Percentiles rank a stretch among this genome's conserved stretches.
phyloP scores from a whole-genome alignment of 192 early-diverging fungal species.

The Backusella psychrophila region DNA sequence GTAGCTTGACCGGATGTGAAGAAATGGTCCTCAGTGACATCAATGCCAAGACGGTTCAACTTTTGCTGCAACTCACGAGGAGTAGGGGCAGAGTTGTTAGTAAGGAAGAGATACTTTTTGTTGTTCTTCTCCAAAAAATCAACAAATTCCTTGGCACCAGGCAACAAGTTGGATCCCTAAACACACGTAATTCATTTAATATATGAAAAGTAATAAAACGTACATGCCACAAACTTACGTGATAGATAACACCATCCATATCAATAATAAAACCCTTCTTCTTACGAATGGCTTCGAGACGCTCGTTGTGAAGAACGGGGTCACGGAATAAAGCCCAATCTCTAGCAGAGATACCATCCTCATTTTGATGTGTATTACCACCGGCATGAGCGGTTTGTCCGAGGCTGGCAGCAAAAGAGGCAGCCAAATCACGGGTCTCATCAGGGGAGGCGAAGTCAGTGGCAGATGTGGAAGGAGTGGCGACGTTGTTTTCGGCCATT shows the following conservation, averaged over 20 bases:
- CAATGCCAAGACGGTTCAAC: conserved; percentile 49
- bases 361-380: neutral
- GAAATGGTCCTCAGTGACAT: conserved; percentile 50
- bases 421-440: conserved; percentile 12
- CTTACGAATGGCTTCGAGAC: conserved; percentile 32
- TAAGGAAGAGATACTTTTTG: conserved; percentile 62
- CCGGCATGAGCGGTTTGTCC: neutral
- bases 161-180: conserved; percentile 45
- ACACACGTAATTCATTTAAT: neutral
- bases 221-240: conserved; percentile 27
- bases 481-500: neutral
- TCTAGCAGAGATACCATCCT: conserved; percentile 5
- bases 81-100: conserved; percentile 63
- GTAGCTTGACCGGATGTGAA: conserved; percentile 59
- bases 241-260: conserved; percentile 66
- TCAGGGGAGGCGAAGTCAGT: conserved; percentile 3
- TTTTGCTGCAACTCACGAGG: conserved; percentile 59
- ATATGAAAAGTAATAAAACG: conserved; percentile 11
- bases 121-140: conserved; percentile 45
- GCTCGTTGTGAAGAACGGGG: conserved; percentile 27
- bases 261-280: conserved; percentile 61
- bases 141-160: conserved; percentile 60
- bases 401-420: conserved; percentile 10
- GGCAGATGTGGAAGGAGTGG: conserved; percentile 1
- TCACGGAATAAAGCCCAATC: conserved; percentile 32